These are phyloP conservation scores for Schizonepeta tenuifolia DNA, from an alignment of 257 asterid species.

Conservation along the genomic window DNA sequence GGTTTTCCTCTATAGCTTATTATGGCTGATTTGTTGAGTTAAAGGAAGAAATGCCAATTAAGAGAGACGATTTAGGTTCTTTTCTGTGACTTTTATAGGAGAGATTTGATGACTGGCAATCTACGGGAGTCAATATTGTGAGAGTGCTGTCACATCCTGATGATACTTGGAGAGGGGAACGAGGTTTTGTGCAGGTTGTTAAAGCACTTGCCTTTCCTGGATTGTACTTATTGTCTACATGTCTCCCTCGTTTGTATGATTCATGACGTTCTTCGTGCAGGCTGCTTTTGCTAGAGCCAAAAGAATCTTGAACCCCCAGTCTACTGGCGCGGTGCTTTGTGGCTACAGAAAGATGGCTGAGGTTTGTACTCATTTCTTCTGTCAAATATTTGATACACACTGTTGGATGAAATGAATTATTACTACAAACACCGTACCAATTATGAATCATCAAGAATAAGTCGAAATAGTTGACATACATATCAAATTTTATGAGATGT, in stretches of 20 bases:
- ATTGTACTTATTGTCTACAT: not conserved
- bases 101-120: conserved; percentile 80
- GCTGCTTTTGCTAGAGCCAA: conserved; percentile 82
- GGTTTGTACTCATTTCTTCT: conserved; percentile 47
- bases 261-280: conserved; percentile 48
- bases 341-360: conserved; percentile 92
- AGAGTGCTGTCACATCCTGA: conserved; percentile 87
- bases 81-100: conserved; percentile 50
- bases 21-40: conserved; percentile 1
- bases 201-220: conserved; percentile 11
- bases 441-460: conserved; percentile 3
- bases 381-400: not conserved
- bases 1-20: conserved; percentile 47
- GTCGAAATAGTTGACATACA: not conserved
- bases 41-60: not conserved
- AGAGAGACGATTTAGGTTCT: not conserved
- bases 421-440: not conserved
- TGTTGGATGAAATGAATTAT: not conserved
- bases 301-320: conserved; percentile 59
- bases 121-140: conserved; percentile 73
- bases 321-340: conserved; percentile 87
- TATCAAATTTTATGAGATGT: not conserved
- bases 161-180: conserved; percentile 77
- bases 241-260: not conserved
- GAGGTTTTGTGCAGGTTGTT: conserved; percentile 83